Evolutionary conservation across 495 filamentous ascomycete genomes (phyloP).

Genomic region (Margaritispora aquatica): DNA sequence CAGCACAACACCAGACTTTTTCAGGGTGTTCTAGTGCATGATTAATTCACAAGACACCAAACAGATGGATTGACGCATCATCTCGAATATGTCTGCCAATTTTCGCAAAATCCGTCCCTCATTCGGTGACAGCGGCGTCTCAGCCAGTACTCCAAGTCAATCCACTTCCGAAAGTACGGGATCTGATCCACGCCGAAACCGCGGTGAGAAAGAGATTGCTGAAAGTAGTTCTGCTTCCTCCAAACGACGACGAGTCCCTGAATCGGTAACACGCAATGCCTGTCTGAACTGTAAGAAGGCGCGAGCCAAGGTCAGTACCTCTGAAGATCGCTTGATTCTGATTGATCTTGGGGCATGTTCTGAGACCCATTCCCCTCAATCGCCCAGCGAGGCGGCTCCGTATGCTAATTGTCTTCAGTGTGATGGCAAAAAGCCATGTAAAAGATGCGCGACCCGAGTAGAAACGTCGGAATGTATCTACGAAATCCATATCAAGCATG

Average conservation of each 20-base stretch:
- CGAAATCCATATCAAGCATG: constrained; percentile 25
- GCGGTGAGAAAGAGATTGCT: constrained; percentile 13
- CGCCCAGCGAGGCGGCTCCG: not conserved
- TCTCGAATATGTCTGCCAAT: constrained; percentile 10
- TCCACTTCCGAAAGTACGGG: constrained; percentile 23
- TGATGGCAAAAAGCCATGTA: constrained; percentile 23
- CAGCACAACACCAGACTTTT: not conserved
- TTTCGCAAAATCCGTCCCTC: constrained; percentile 23
- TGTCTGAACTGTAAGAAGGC: constrained; percentile 26
- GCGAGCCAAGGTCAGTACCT: constrained; percentile 22
- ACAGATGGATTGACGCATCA: not conserved
- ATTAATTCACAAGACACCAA: not conserved
- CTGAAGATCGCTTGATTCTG: not conserved
- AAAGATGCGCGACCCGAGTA: constrained; percentile 18
- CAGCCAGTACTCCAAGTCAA: constrained; percentile 19
- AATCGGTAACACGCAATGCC: constrained; percentile 25
- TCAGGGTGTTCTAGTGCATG: not conserved
- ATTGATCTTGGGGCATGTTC: constrained; percentile 76
- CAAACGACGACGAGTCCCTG: constrained; percentile 21
- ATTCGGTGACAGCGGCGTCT: constrained; percentile 17
- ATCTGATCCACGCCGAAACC: constrained; percentile 16
- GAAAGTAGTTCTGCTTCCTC: constrained; percentile 12
- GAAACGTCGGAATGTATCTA: constrained; percentile 23
- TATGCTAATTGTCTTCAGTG: constrained; percentile 15
- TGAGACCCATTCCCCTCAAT: constrained; percentile 31